Evolutionary conservation across 176 grass and related monocot species (phyloP).

Genomic region (Poa annua): DNA sequence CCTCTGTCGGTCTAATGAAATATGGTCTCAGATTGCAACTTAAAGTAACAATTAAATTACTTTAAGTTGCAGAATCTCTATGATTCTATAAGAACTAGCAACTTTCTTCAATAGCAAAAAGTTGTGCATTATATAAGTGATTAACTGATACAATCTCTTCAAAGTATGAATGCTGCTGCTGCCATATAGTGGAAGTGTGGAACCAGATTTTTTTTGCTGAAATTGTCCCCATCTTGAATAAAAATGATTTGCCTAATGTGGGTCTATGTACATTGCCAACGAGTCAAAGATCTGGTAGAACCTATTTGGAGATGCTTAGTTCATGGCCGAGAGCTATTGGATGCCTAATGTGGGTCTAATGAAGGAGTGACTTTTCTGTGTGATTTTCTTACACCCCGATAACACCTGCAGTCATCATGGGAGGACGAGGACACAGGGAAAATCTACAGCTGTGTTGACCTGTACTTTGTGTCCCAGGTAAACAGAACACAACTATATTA

Average conservation of each 20-base stretch:
- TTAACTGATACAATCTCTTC: slow-evolving; percentile 6
- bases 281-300: slow-evolving; percentile 18
- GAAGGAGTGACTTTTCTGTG: background rate
- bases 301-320: slow-evolving; percentile 29
- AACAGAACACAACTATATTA: slow-evolving; percentile 26
- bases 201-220: too few species aligned
- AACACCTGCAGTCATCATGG: slow-evolving; percentile 83
- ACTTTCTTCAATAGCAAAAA: background rate
- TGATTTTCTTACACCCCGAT: slow-evolving; percentile 18
- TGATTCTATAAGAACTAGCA: background rate
- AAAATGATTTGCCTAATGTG: background rate
- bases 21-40: background rate
- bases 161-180: slow-evolving; percentile 20
- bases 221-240: slow-evolving; percentile 2
- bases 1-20: background rate
- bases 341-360: background rate
- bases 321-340: background rate
- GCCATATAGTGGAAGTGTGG: slow-evolving; percentile 4
- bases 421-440: slow-evolving; percentile 88
- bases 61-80: background rate
- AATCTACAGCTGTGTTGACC: slow-evolving; percentile 91
- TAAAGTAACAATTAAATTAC: slow-evolving; percentile 4
- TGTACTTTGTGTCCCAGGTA: slow-evolving; percentile 92
- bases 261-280: background rate
- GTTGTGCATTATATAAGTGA: background rate